These are phyloP conservation scores for Colletotrichum sp. DNA, from an alignment of 2,329 filamentous ascomycete species.

Conservation along the genomic window DNA sequence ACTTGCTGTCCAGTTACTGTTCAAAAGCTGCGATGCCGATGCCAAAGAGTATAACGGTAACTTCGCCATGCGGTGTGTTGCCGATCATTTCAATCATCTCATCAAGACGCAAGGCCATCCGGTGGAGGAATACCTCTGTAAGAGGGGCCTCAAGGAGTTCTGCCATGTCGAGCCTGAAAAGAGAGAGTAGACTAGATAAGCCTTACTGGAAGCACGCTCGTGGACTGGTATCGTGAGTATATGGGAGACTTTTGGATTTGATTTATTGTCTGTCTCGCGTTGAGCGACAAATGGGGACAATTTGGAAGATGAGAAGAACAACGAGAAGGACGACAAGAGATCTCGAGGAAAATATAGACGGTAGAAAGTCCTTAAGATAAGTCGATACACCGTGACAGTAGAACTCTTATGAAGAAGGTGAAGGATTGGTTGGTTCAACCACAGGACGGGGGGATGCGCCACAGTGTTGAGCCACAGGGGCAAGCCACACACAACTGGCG, in stretches of 20 bases:
- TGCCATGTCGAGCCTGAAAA: background rate
- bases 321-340: background rate
- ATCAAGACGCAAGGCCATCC: background rate
- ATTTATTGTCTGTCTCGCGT: background rate
- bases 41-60: background rate
- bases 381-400: background rate
- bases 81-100: background rate
- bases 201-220: accelerated
- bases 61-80: background rate
- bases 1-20: background rate
- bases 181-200: accelerated
- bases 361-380: background rate
- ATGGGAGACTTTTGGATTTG: background rate
- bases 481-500: background rate
- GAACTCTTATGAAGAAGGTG: background rate
- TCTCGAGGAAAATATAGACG: background rate
- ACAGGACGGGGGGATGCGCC: background rate
- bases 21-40: background rate
- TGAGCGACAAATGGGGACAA: too few species aligned
- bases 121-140: background rate
- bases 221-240: background rate
- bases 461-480: background rate
- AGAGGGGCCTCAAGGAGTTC: background rate
- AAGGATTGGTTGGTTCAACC: background rate
- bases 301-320: background rate